A percentile compares a stretch with the other conserved stretches of the same genome.
These are phyloP conservation scores for Viola odorata DNA, from an alignment of 345 rosid species.

Conservation along the genomic window DNA sequence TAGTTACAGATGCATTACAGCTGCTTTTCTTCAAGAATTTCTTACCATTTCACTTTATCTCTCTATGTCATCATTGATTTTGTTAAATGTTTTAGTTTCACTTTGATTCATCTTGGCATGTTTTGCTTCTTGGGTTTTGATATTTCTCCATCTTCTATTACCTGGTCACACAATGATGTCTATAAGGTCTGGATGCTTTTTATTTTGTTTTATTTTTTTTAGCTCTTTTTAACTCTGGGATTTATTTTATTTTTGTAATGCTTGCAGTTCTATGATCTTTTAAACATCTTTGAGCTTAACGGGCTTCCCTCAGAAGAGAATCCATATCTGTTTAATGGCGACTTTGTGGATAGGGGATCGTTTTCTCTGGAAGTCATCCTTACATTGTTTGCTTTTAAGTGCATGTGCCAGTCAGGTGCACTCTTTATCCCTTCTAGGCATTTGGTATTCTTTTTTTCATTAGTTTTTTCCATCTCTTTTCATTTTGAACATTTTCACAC, in stretches of 20 bases:
- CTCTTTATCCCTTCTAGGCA: constrained; percentile 6
- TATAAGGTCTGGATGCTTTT: no score
- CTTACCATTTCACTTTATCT: no score
- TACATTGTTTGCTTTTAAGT: constrained; percentile 88
- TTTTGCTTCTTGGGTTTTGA: no score
- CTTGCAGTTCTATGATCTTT: constrained; percentile 88
- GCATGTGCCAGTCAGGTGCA: constrained; percentile 89
- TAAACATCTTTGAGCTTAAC: constrained; percentile 90
- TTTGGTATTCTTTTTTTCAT: background rate
- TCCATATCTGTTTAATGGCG: constrained; percentile 94
- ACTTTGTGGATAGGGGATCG: constrained; percentile 97
- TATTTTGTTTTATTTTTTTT: no score
- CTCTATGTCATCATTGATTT: no score
- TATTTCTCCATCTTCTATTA: no score
- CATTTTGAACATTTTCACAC: background rate
- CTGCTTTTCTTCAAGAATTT: no score
- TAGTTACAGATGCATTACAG: no score
- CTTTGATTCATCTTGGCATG: no score
- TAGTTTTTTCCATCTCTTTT: background rate
- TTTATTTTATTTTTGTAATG: constrained; percentile 12
- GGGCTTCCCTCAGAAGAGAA: constrained; percentile 97
- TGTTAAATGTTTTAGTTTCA: no score
- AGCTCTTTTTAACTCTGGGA: background rate
- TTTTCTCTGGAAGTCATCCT: constrained; percentile 92
- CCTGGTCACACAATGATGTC: no score